Percentiles rank a stretch among this genome's conserved stretches.
phyloP scores from a whole-genome alignment of 2,329 filamentous ascomycete genomes.

The Pseudogymnoascus verrucosus region DNA sequence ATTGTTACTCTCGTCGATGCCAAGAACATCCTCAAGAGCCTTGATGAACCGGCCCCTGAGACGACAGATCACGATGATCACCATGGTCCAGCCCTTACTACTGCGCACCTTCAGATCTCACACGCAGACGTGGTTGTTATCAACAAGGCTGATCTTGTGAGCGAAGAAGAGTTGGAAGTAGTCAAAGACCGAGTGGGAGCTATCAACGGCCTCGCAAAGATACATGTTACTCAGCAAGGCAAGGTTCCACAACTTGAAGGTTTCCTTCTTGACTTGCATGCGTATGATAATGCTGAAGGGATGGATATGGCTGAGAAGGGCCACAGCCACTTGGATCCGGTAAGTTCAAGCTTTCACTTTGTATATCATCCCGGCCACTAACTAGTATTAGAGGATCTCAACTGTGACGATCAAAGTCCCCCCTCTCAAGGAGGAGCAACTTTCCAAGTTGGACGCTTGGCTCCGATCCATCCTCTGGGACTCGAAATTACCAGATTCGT shows the following conservation, averaged over 20 bases:
- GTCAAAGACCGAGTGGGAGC: conserved; percentile 66
- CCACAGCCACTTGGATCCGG: conserved; percentile 84
- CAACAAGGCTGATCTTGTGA: conserved; percentile 87
- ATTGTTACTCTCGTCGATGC: conserved; percentile 95
- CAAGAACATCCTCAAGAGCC: conserved; percentile 75
- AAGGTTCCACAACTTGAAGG: conserved; percentile 76
- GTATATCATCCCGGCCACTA: background rate
- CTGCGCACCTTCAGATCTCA: conserved; percentile 91
- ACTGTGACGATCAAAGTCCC: conserved; percentile 68
- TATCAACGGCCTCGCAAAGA: conserved; percentile 83
- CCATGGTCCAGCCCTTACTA: conserved; percentile 68
- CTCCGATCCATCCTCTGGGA: conserved; percentile 82
- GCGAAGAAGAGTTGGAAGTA: conserved; percentile 54
- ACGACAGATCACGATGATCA: conserved; percentile 43
- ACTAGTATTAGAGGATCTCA: conserved; percentile 59
- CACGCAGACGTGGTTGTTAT: conserved; percentile 93
- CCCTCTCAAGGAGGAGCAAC: conserved; percentile 45
- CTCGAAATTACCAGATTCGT: conserved; percentile 43
- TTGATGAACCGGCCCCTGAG: conserved; percentile 62
- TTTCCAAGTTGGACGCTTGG: conserved; percentile 69
- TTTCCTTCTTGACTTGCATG: conserved; percentile 80
- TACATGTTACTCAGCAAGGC: conserved; percentile 75
- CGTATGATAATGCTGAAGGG: conserved; percentile 71
- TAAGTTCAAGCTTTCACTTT: conserved; percentile 33
- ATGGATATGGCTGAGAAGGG: conserved; percentile 65